Conservation (phyloP, 202 grass and related monocot genomes). For the Hordeum pubiflorum region DNA sequence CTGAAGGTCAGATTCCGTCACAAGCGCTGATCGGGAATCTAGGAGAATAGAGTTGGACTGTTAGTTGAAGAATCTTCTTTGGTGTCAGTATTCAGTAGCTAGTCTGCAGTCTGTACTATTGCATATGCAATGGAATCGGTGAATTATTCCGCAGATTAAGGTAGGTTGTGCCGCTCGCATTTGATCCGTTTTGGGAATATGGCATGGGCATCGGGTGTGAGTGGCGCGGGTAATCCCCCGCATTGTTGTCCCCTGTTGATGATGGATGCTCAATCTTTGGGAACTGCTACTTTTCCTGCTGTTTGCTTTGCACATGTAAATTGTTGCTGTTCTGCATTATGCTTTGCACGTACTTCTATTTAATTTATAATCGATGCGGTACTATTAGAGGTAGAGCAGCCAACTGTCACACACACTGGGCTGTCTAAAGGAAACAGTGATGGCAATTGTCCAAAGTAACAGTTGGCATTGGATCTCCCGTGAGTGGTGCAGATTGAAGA, state of each 20-base stretch:
- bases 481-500: too few species aligned
- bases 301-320: background rate
- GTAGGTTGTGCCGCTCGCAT: background rate
- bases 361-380: background rate
- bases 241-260: background rate
- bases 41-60: background rate
- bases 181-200: conserved; percentile 32
- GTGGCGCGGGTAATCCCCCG: background rate
- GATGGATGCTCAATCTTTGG: background rate
- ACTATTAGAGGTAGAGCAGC: background rate
- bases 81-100: background rate
- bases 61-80: background rate
- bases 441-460: too few species aligned
- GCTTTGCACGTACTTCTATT: background rate
- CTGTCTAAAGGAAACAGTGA: too few species aligned
- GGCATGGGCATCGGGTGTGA: conserved; percentile 11
- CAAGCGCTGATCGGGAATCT: conserved; percentile 45
- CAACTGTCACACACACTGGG: too few species aligned
- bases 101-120: background rate
- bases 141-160: background rate
- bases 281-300: background rate
- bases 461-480: too few species aligned
- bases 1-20: conserved; percentile 89
- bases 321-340: background rate
- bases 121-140: background rate